Base-by-base conservation (phyloP, 1,284 basidiomycete genomes). In the Cutaneotrichosporon dermatis region DNA sequence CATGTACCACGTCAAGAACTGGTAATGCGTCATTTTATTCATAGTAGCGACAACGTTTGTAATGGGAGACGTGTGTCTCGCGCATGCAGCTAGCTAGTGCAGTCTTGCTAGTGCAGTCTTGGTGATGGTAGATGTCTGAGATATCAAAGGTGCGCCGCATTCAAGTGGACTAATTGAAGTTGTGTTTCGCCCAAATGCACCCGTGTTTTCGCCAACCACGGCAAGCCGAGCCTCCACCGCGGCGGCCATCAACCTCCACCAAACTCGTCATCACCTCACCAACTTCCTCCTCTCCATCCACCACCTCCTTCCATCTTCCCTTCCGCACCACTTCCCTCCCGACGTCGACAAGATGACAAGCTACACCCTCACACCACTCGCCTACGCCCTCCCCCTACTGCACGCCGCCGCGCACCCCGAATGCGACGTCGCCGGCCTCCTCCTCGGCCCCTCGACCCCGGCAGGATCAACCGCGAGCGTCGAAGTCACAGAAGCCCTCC, bases 391-490 rank as follows among this genome's bases (percentile, higher is more conserved):
- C 0, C 72, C 73, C 4, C 63, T 76, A n/a, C 65, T 75, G 0
- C 74, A 76, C 54, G 69, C 73, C 4, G 73, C 73, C 9, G 57
- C 69, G 35, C 71, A 78, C 64, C 76, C 76, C 0, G 69, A 72
- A 3, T 61, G 63, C 5, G 71, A 73, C 16, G 67, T 76, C 44
- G 59, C 69, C n/a, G 79, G 79, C n/a, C 63, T 80, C 35, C 73
- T 80, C 54, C 68, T 80, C 53, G 72, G 69, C 11, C 51, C n/a
- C 60, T n/a, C 43, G 52, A 37, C 51, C 61, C 6, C 46, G 59
- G 33, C 39, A 52, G 0, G 12, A 43, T 25, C 25, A 25, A 25
- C 25, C 25, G 25, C 2, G 2, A 25, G 25, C 25, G 45, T 57
- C 6, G 60, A 61, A 9, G 63, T 76, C 48, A 58, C 61, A 9